Percentiles rank a stretch among this genome's conserved stretches.
Evolutionary conservation across 2,329 filamentous ascomycete genomes (phyloP).

Genomic region (Paraconiothyrium brasiliense): DNA sequence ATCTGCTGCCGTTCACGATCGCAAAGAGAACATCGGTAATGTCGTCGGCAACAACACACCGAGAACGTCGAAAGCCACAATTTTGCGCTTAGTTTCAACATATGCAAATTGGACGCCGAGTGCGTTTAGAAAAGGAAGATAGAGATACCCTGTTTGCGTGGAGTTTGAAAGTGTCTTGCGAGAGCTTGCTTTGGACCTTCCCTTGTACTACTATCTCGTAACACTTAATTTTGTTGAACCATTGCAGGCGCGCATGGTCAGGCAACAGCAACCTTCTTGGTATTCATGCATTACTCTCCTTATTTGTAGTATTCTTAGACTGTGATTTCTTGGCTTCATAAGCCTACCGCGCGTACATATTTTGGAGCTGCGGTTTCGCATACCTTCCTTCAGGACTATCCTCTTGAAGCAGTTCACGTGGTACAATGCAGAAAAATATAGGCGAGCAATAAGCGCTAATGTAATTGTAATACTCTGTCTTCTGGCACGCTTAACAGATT

Average conservation of each 20-base stretch:
- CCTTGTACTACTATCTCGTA: slow-evolving; percentile 3
- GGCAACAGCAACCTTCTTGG: slow-evolving; percentile 9
- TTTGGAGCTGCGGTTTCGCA: slow-evolving; percentile 18
- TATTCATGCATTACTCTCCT: slow-evolving; percentile 18
- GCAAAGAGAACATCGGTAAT: background rate
- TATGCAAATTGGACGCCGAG: slow-evolving; percentile 16
- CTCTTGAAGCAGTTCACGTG: slow-evolving; percentile 3
- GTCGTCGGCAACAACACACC: slow-evolving; percentile 4
- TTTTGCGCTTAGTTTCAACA: slow-evolving; percentile 25
- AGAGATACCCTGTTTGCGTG: slow-evolving; percentile 34
- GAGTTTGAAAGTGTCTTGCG: slow-evolving; percentile 7
- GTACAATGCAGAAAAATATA: slow-evolving; percentile 13
- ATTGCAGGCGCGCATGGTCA: slow-evolving; percentile 7
- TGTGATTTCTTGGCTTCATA: slow-evolving; percentile 3
- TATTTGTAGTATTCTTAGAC: slow-evolving; percentile 6
- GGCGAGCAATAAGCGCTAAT: slow-evolving; percentile 4
- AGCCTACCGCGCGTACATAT: slow-evolving; percentile 11
- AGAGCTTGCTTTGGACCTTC: slow-evolving; percentile 10
- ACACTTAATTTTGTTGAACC: background rate
- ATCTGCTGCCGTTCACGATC: slow-evolving; percentile 15
- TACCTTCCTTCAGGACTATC: slow-evolving; percentile 9
- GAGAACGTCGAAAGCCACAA: slow-evolving; percentile 19
- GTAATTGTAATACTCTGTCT: slow-evolving; percentile 11
- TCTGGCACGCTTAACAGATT: background rate
- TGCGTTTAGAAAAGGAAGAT: slow-evolving; percentile 27